Percentiles rank a stretch among this genome's conserved stretches.
phyloP scores from a whole-genome alignment of 1,284 basidiomycete species.

The Ceratobasidium sp. region DNA sequence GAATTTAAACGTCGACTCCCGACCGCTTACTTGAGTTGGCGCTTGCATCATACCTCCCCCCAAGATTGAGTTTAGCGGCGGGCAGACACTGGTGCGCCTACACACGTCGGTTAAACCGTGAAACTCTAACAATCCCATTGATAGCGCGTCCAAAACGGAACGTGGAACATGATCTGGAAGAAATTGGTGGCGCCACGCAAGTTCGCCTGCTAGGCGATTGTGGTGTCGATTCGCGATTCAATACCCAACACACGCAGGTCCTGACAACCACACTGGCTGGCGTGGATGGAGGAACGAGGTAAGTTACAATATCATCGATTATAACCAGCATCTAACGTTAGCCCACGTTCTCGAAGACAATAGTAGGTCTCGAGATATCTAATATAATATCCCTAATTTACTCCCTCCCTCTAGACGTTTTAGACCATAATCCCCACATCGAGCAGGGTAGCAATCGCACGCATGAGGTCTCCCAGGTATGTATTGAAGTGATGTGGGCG shows the following conservation, averaged over 20 bases:
- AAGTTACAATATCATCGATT: conserved; percentile 52
- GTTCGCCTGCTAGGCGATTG: conserved; percentile 70
- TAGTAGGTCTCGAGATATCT: background rate
- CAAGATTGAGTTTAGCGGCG: conserved; percentile 45
- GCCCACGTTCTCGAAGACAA: background rate
- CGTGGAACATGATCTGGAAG: conserved; percentile 70
- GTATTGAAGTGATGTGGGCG: background rate
- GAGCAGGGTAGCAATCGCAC: conserved; percentile 4
- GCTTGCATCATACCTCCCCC: conserved; percentile 47
- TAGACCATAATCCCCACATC: conserved; percentile 12
- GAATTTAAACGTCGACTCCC: no score
- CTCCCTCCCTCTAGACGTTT: background rate
- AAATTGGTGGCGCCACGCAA: conserved; percentile 67
- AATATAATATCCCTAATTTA: background rate
- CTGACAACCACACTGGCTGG: conserved; percentile 63
- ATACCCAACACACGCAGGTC: conserved; percentile 60
- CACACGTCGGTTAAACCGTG: background rate
- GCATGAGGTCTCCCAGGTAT: conserved; percentile 11
- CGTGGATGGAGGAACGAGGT: conserved; percentile 71
- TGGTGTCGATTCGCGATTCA: conserved; percentile 74
- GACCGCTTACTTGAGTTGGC: no score
- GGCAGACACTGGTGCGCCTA: conserved; percentile 27
- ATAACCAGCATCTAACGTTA: background rate
- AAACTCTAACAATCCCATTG: background rate
- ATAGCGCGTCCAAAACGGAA: conserved; percentile 41